Base-by-base conservation (phyloP, 2,329 filamentous ascomycete species). In the Cladosporium halotolerans region DNA sequence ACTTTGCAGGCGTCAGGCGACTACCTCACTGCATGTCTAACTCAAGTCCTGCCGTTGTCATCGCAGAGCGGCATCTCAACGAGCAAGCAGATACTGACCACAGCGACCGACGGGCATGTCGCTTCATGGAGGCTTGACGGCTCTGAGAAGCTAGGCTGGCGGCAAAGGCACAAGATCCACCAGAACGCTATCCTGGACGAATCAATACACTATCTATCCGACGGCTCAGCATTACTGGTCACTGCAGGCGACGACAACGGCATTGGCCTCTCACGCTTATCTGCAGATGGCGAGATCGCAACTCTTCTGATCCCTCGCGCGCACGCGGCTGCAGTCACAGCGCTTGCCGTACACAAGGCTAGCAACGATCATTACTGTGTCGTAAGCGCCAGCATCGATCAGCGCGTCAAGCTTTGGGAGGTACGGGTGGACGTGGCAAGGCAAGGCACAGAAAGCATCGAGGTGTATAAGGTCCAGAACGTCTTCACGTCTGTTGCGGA, bases 241-340 rank as follows among this genome's bases (percentile, higher is more conserved):
- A 90, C 89, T 0, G 89, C 88, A 23, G 90, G 93, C 18, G 93
- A 99, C 62, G 93, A 97, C 68, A 93, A 93, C 57, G 85, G 86
- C 3, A 68, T 97, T 0, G 84, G 80, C 0, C 63, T 88, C 9
- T 79, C 79, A 0, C 65, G 78, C 18, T n/a, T 54, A 5, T 9
- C 5, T 32, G 32, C 42, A 9, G 7, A 16, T 3, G 33, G 57
- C 36, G 40, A 57, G 23, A 49, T 57, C 9, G 43, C 54, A 1
- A 72, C 70, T 1, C 59, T 74, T 4, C 58, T 79, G 9, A 68
- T 86, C 2, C 73, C 73, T 19, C 75, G 76, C 2, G 85, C 86
- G 0, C 88, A 93, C 63, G 82, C 84, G 0, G 86, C 86, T 1
- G 85, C 86, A 2, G 74, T 91, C 42, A 90, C 86, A 4, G 71